Base-by-base conservation (phyloP, 768 basidiomycete species). In the Pilatotrama ljubarskyi region DNA sequence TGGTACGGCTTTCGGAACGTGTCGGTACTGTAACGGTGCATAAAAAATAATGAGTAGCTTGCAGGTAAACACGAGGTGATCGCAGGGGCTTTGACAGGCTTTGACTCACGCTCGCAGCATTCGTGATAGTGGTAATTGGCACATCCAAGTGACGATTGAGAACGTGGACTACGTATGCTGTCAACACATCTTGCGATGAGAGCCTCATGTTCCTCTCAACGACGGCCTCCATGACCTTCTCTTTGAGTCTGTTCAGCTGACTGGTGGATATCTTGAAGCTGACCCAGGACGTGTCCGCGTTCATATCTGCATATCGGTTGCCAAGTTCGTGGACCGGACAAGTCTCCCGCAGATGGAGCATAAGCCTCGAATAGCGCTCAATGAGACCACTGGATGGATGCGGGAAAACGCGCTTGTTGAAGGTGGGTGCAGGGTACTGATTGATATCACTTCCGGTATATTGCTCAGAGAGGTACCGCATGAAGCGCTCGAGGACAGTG, bases 181-280 rank as follows among this genome's bases (percentile, higher is more conserved):
- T 69, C 42, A 75, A 62, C 58, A 71, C 70, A 55, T 75, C 73
- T 24, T 75, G 74, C 6, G 53, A 51, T 9, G 72, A 68, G n/a
- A 70, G 41, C 3, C 15, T 35, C n/a, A 55, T 6, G n/a, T 38
- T 26, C 13, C 18, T 25, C 15, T 36, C 26, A 11, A 14, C 50
- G 4, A 29, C 29, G 3, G 36, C 17, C 3, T 49, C 29, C 18
- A 24, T 6, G 1, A 64, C 46, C 11, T 4, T 41, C 11, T 43
- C 48, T 13, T 50, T 49, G 1, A 62, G 47, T 15, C 14, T 36
- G 5, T 7, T 29, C 2, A 65, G 49, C 41, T 55, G 38, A 11
- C 7, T 36, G 1, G 14, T 29, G 15, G 48, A 29, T 25, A 59
- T 38, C 26, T 50, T 58, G 48, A 48, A 65, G 29, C 25, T 49